Evolutionary conservation across 306 rosid genomes (phyloP).

Genomic region (Pyrus pyrifolia): DNA sequence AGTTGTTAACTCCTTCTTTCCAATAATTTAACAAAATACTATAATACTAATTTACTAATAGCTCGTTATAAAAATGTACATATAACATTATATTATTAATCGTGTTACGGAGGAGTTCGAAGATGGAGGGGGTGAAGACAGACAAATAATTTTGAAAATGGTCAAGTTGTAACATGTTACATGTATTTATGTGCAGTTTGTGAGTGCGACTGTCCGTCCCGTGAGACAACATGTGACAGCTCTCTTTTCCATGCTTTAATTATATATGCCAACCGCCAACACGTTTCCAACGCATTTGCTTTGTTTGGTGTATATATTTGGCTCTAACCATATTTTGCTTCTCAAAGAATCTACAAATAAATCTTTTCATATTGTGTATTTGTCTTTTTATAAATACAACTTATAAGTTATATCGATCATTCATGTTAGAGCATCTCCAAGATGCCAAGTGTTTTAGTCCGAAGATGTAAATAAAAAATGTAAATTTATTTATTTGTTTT

Average conservation of each 20-base stretch:
- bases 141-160: not conserved
- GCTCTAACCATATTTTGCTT: not conserved
- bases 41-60: no score
- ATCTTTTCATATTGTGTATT: not conserved
- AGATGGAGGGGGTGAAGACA: not conserved
- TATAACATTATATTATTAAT: no score
- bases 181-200: not conserved
- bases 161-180: not conserved
- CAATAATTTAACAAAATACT: no score
- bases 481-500: no score
- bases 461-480: no score
- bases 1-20: no score
- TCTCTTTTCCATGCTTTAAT: not conserved
- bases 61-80: no score
- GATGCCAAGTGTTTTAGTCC: no score
- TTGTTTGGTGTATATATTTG: not conserved
- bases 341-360: not conserved
- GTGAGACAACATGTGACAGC: not conserved
- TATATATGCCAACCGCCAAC: not conserved
- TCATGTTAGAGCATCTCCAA: no score
- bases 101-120: no score
- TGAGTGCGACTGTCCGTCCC: not conserved
- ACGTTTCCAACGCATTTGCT: not conserved
- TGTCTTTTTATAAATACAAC: not conserved
- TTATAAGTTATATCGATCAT: no score